Evolutionary conservation across 345 rosid genomes (phyloP).

Genomic region (Dimocarpus longan): DNA sequence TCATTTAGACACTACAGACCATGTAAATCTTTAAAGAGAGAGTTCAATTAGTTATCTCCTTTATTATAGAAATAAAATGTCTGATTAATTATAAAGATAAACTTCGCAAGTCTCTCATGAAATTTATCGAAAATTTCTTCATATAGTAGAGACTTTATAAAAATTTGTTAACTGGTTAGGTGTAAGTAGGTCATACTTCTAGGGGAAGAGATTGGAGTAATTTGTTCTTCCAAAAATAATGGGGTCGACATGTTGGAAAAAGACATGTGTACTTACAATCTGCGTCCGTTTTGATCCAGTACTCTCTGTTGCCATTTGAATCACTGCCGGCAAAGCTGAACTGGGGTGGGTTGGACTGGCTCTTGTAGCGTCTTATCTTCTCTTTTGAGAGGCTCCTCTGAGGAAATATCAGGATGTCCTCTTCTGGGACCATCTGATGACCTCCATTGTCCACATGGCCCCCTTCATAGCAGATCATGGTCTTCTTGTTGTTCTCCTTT

Average conservation of each 20-base stretch:
- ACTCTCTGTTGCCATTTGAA: constrained; percentile 67
- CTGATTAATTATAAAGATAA: too few relatives aligned
- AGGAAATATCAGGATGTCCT: constrained; percentile 47
- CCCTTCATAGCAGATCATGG: constrained; percentile 19
- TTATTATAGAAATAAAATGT: too few relatives aligned
- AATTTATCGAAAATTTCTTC: not conserved
- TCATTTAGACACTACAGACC: too few relatives aligned
- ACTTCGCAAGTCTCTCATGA: too few relatives aligned
- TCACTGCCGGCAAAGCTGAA: constrained; percentile 41
- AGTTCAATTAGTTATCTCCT: too few relatives aligned
- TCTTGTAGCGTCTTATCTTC: constrained; percentile 41
- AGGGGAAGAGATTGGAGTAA: not conserved
- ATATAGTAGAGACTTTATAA: too few relatives aligned
- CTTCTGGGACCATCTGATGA: constrained; percentile 42
- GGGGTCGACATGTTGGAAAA: not conserved
- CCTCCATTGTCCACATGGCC: constrained; percentile 32
- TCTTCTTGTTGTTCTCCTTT: constrained; percentile 44
- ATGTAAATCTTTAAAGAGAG: too few relatives aligned
- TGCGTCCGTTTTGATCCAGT: constrained; percentile 84
- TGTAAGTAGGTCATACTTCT: not conserved
- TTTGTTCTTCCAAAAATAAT: not conserved
- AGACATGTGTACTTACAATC: constrained; percentile 61
- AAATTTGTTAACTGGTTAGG: too few relatives aligned
- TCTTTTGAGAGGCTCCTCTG: constrained; percentile 36
- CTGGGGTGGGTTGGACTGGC: constrained; percentile 53